phyloP scores from a whole-genome alignment of 1,139 yeast genomes.

The Debaryomycetaceae sp. region DNA sequence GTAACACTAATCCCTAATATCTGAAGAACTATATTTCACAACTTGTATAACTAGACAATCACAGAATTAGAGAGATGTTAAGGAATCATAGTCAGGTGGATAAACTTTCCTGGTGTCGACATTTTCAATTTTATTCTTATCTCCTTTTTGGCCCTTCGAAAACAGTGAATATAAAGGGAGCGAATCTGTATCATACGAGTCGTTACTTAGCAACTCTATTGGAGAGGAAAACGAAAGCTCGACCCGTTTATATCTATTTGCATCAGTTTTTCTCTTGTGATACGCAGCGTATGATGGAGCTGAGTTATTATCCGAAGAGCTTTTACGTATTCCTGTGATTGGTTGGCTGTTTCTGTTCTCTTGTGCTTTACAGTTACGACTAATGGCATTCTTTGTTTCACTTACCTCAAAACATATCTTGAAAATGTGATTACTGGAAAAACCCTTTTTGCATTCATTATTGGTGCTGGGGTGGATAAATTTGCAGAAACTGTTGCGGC shows the following conservation, averaged over 20 bases:
- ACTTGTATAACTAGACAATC: background rate
- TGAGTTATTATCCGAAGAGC: conserved; percentile 1
- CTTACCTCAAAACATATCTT: conserved; percentile 12
- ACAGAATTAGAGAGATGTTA: background rate
- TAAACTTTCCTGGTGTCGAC: background rate
- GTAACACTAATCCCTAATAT: background rate
- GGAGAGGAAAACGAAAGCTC: conserved; percentile 16
- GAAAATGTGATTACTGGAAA: conserved; percentile 11
- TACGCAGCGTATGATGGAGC: conserved; percentile 10
- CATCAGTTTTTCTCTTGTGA: conserved; percentile 8
- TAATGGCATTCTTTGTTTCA: conserved; percentile 5
- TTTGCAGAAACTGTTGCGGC: conserved; percentile 1
- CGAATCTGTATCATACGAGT: conserved; percentile 10
- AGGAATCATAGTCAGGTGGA: background rate
- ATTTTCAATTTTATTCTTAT: background rate
- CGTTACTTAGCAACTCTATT: conserved; percentile 10
- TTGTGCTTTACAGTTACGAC: background rate
- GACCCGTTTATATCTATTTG: conserved; percentile 9
- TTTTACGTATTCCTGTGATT: background rate
- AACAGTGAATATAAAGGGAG: conserved; percentile 11
- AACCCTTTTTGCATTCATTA: conserved; percentile 6
- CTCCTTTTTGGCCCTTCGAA: background rate
- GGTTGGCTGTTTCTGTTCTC: background rate
- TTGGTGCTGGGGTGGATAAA: conserved; percentile 10
- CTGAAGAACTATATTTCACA: background rate